Percentiles rank a stretch among this genome's conserved stretches.
These are phyloP conservation scores for Phialemonium atrogriseum DNA, from an alignment of 2,329 filamentous ascomycete genomes.

Conservation along the genomic window DNA sequence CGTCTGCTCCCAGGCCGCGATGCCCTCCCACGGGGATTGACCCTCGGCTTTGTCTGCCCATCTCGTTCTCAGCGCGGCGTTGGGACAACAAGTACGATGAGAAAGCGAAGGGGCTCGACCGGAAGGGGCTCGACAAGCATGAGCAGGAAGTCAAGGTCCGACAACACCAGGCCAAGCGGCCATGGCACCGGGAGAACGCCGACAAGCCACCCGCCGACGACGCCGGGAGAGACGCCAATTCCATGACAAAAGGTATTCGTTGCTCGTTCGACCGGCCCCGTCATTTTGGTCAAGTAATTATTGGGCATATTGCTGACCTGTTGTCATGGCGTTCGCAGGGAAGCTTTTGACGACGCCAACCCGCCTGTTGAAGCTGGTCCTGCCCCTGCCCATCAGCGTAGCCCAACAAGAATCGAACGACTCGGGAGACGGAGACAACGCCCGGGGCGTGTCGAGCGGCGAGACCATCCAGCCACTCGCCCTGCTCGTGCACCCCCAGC, in stretches of 20 bases:
- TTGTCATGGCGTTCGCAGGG: constrained; percentile 31
- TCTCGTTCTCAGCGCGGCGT: constrained; percentile 1
- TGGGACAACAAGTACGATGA: constrained; percentile 11
- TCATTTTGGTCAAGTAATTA: too few relatives aligned
- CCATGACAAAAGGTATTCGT: constrained; percentile 21
- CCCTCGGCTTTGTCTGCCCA: background rate
- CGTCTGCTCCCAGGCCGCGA: background rate
- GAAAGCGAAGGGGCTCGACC: constrained; percentile 20
- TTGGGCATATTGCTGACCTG: background rate
- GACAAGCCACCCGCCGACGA: constrained; percentile 26
- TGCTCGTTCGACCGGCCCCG: too few relatives aligned
- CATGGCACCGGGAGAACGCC: constrained; percentile 58
- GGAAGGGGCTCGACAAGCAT: constrained; percentile 24
- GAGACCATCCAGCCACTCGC: constrained; percentile 68
- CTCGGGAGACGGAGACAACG: constrained; percentile 24
- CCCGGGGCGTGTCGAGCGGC: constrained; percentile 25
- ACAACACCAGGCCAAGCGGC: constrained; percentile 49
- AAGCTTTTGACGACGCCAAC: constrained; percentile 76
- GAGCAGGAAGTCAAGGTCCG: constrained; percentile 35
- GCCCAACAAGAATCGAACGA: constrained; percentile 27
- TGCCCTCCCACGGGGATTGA: background rate
- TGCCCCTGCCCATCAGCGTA: constrained; percentile 53
- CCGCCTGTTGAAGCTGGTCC: constrained; percentile 69
- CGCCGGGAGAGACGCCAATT: constrained; percentile 15
- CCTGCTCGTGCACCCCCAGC: constrained; percentile 78